These are phyloP conservation scores for Simmondsia chinensis DNA, from an alignment of 148 eudicot genomes.

Conservation along the genomic window DNA sequence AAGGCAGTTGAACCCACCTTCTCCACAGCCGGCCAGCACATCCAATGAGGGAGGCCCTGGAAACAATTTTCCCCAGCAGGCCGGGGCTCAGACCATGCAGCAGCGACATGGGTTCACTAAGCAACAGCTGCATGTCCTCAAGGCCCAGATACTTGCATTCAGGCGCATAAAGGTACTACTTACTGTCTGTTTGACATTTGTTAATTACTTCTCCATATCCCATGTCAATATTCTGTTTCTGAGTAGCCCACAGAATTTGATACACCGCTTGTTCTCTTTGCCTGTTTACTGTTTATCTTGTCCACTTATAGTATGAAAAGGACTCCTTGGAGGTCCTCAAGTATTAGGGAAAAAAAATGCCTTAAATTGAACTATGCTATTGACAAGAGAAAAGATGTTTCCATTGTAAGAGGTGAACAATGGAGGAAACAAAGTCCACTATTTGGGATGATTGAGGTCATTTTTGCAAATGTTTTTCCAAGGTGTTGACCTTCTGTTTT, in stretches of 20 bases:
- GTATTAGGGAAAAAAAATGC: neutral
- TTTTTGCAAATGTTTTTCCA: conserved; percentile 4
- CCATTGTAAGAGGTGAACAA: too few relatives aligned
- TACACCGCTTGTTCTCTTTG: neutral
- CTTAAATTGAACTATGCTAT: too few relatives aligned
- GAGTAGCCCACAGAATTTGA: too few relatives aligned
- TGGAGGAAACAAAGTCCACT: neutral
- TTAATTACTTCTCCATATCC: too few relatives aligned
- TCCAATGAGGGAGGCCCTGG: conserved; percentile 37
- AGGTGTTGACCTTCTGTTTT: too few relatives aligned
- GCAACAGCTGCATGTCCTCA: conserved; percentile 86
- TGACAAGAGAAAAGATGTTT: too few relatives aligned
- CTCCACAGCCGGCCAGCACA: conserved; percentile 45
- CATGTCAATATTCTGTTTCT: too few relatives aligned
- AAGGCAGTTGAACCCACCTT: conserved; percentile 49
- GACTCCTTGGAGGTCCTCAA: neutral
- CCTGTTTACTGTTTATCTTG: neutral
- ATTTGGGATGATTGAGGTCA: conserved; percentile 1
- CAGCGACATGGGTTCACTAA: conserved; percentile 61
- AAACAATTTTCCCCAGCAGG: conserved; percentile 35
- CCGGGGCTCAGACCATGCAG: conserved; percentile 41
- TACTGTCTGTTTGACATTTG: conserved; percentile 6
- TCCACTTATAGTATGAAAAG: neutral
- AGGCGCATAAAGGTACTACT: conserved; percentile 75
- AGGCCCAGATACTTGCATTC: conserved; percentile 94